These are phyloP conservation scores for Talaromyces thailandensis DNA, from an alignment of 495 filamentous ascomycete species.

Conservation along the genomic window DNA sequence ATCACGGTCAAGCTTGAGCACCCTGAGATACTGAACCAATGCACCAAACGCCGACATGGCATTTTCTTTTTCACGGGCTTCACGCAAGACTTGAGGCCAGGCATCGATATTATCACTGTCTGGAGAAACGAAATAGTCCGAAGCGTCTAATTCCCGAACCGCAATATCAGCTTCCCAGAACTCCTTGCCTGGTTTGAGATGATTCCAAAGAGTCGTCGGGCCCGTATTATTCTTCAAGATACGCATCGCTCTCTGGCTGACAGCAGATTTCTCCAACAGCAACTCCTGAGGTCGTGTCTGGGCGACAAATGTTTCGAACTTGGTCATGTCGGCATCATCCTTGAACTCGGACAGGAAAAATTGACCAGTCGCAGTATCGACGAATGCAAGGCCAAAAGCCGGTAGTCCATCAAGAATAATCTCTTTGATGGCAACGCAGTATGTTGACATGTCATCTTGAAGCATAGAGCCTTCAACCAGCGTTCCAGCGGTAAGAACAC, in stretches of 20 bases:
- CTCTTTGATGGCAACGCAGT: slow-evolving; percentile 95
- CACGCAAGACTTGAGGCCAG: slow-evolving; percentile 71
- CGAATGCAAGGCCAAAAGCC: slow-evolving; percentile 85
- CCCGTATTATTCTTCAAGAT: slow-evolving; percentile 94
- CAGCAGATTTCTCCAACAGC: slow-evolving; percentile 76
- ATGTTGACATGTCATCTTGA: slow-evolving; percentile 95
- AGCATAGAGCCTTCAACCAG: slow-evolving; percentile 95
- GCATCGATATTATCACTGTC: slow-evolving; percentile 53
- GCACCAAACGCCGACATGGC: slow-evolving; percentile 91
- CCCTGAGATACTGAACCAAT: slow-evolving; percentile 75
- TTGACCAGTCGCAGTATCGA: slow-evolving; percentile 92
- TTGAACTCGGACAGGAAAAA: slow-evolving; percentile 88
- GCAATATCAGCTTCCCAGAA: slow-evolving; percentile 86
- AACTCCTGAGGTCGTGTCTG: slow-evolving; percentile 87
- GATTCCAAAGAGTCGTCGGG: slow-evolving; percentile 92
- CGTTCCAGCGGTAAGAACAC: slow-evolving; percentile 85
- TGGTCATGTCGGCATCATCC: slow-evolving; percentile 90
- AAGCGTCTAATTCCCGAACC: slow-evolving; percentile 70
- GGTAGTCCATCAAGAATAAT: slow-evolving; percentile 65
- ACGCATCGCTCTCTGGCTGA: slow-evolving; percentile 79
- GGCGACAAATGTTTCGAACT: slow-evolving; percentile 95
- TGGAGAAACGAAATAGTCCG: slow-evolving; percentile 65
- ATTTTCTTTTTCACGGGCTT: slow-evolving; percentile 70
- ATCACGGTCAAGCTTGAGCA: slow-evolving; percentile 82
- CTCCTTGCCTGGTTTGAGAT: slow-evolving; percentile 78